Evolutionary conservation across 2,329 filamentous ascomycete species (phyloP), one percentile per base, ranked within the genome.

Genomic region (Penicillium sp.): DNA sequence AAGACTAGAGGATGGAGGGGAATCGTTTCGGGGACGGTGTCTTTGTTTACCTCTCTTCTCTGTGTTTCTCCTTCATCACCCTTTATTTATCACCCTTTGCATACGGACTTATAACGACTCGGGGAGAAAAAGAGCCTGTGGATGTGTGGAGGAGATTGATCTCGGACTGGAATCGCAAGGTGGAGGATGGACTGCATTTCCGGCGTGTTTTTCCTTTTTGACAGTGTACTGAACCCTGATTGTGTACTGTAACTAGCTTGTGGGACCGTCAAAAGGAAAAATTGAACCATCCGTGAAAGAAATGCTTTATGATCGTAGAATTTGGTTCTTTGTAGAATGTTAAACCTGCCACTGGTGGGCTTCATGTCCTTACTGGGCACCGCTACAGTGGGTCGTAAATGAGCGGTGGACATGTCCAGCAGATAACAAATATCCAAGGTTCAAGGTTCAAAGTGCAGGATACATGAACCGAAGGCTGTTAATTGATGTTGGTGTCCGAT

Each of bases 1-100:
- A 68, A 65, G 60, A 64, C 63, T 68, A 68, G 66, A 68, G 62
- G 60, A 63, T 58, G 65, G 64, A 54, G 37, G 58, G 55, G 49
- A 57, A 58, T 59, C 52, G 55, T 59, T 58, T 41, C 49, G 50
- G 57, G 56, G 54, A 56, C 50, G 52, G 39, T 56, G 37, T 62
- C 55, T 56, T 57, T 49, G 43, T 56, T 49, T 37, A 7, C n/a
- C 35, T 40, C 35, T 40, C 36, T 52, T 52, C 50, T 47, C 46
- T 52, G 14, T 43, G 43, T 16, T 39, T 37, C 36, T 14, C 18
- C 41, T 40, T 35, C 11, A 33, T 39, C 36, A n/a, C 19, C 22
- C 31, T 33, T 41, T 52, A 40, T 41, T 33, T 43, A 52, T 41
- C 24, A 52, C 39, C 16, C 24, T 33, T 52, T 58, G 57, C 63